Conservation (phyloP, 352 stramenopile genomes). For the Globisporangium paroecandrum region DNA sequence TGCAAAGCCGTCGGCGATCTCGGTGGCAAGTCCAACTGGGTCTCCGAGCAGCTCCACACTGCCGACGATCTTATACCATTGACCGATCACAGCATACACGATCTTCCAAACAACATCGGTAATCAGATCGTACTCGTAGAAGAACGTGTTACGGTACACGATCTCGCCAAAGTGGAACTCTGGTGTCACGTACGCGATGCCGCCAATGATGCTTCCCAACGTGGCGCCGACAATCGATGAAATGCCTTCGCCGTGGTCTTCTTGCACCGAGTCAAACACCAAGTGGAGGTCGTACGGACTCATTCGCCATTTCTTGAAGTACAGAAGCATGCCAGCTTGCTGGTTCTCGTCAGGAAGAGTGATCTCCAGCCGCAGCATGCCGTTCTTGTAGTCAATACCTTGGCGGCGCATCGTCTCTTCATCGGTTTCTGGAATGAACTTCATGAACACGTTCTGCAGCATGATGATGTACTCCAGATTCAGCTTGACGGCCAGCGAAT, state of each 20-base stretch:
- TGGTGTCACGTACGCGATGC: constrained; percentile 82
- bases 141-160: constrained; percentile 73
- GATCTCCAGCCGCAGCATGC: constrained; percentile 48
- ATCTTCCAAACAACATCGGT: constrained; percentile 72
- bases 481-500: constrained; percentile 71
- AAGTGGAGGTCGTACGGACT: constrained; percentile 69
- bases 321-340: constrained; percentile 64
- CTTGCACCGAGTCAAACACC: constrained; percentile 81
- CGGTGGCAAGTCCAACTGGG: constrained; percentile 74
- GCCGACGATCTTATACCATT: constrained; percentile 89
- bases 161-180: constrained; percentile 79
- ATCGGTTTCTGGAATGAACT: constrained; percentile 70
- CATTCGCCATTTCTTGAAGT: constrained; percentile 81
- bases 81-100: constrained; percentile 65
- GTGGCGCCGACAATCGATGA: constrained; percentile 76
- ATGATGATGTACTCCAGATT: constrained; percentile 80
- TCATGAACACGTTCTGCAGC: constrained; percentile 64
- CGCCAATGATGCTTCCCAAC: constrained; percentile 82
- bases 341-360: constrained; percentile 43
- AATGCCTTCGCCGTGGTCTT: constrained; percentile 77
- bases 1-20: constrained; percentile 85
- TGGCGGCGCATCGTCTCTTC: constrained; percentile 60
- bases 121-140: constrained; percentile 83
- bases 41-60: constrained; percentile 84
- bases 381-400: constrained; percentile 61